A percentile compares a stretch with the other conserved stretches of the same genome.
These are phyloP conservation scores for Choricystis sp. DNA, from an alignment of 139 green algal species.

Conservation along the genomic window DNA sequence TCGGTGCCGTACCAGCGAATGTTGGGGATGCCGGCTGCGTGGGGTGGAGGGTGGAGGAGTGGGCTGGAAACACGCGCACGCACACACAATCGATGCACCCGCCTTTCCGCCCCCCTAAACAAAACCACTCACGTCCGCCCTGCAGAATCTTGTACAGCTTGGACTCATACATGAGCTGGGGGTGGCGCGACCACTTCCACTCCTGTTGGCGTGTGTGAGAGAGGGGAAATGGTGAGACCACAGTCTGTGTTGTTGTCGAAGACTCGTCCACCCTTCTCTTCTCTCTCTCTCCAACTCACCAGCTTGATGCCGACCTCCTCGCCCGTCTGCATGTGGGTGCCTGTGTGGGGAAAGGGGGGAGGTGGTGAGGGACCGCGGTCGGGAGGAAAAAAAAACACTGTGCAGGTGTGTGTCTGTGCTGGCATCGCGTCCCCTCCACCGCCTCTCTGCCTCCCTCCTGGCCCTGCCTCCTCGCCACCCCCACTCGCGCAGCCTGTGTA, in stretches of 20 bases:
- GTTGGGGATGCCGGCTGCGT: conserved; percentile 91
- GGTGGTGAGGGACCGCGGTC: not conserved
- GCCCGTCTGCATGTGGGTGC: conserved; percentile 88
- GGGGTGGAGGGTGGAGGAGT: not conserved
- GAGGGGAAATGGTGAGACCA: not conserved
- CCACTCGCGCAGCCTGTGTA: no score
- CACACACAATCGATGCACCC: no score
- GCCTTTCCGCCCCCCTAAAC: no score
- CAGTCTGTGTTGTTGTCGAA: not conserved
- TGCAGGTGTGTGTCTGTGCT: no score
- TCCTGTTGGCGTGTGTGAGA: conserved; percentile 40
- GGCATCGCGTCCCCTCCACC: no score
- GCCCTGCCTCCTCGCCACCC: no score
- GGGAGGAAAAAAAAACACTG: no score
- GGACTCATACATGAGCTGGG: conserved; percentile 87
- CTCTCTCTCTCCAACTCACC: conserved; percentile 29
- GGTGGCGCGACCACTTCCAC: conserved; percentile 69
- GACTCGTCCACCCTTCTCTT: not conserved
- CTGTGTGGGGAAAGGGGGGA: conserved; percentile 31
- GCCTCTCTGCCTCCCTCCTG: no score
- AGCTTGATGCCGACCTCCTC: conserved; percentile 99
- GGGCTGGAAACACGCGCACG: not conserved
- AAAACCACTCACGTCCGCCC: conserved; percentile 56
- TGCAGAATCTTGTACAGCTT: conserved; percentile 93
- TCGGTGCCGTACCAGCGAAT: conserved; percentile 97